phyloP scores from a whole-genome alignment of 768 basidiomycete genomes.

The Tylopilus felleus region DNA sequence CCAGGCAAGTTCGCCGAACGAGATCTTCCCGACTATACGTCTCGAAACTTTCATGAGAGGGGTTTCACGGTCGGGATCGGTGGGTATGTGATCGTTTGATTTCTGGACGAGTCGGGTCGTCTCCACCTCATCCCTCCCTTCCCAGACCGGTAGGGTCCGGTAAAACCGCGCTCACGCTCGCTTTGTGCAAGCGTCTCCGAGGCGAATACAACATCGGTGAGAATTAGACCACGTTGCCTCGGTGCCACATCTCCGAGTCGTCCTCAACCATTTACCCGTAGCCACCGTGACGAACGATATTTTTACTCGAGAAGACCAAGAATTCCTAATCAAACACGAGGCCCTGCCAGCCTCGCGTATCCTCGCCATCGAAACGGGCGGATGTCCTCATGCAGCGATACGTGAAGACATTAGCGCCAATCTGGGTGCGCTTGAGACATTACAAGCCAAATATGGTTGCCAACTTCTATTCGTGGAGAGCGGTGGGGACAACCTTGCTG shows the following conservation, averaged over 20 bases:
- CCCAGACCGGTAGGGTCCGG: constrained; percentile 96
- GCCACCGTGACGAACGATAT: constrained; percentile 99
- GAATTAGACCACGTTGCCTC: constrained; percentile 16
- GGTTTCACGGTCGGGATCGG: constrained; percentile 99
- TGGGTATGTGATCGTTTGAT: constrained; percentile 59
- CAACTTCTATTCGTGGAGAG: constrained; percentile 94
- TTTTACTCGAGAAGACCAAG: constrained; percentile 96
- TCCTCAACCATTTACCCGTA: constrained; percentile 29
- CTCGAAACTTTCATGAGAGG: constrained; percentile 83
- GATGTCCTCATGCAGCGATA: constrained; percentile 97
- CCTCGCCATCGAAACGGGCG: constrained; percentile 95
- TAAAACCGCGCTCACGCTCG: constrained; percentile 92
- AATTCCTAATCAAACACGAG: constrained; percentile 91
- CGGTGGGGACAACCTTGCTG: constrained; percentile 95
- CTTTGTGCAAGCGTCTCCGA: constrained; percentile 79
- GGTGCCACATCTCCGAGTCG: neutral
- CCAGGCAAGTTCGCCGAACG: constrained; percentile 89
- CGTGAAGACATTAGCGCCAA: constrained; percentile 98
- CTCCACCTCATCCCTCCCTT: neutral
- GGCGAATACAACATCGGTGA: constrained; percentile 88
- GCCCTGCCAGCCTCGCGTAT: constrained; percentile 85
- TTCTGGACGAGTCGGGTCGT: neutral
- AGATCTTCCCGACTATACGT: constrained; percentile 85
- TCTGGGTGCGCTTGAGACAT: constrained; percentile 89
- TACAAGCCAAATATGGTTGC: constrained; percentile 87